phyloP scores from a whole-genome alignment of 2,329 filamentous ascomycete genomes.

The Madurella fahalii region DNA sequence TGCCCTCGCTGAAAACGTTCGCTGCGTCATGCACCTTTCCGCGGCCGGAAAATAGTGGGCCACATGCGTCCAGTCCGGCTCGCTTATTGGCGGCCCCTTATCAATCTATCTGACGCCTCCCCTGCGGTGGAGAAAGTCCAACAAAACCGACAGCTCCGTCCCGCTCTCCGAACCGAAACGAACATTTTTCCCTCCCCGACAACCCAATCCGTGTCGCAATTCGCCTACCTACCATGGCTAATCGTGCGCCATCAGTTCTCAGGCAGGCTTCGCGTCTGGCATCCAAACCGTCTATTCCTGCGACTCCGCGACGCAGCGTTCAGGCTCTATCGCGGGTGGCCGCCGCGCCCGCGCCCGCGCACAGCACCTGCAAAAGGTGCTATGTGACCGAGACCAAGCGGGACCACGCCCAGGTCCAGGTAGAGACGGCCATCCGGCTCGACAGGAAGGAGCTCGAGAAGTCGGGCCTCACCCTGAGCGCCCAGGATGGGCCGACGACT shows the following conservation, averaged over 20 bases:
- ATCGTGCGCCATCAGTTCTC: slow-evolving; percentile 62
- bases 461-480: slow-evolving; percentile 53
- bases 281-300: slow-evolving; percentile 38
- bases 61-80: not conserved
- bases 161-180: slow-evolving; percentile 6
- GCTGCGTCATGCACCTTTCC: slow-evolving; percentile 12
- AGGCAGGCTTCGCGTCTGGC: slow-evolving; percentile 68
- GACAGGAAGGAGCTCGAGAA: slow-evolving; percentile 79
- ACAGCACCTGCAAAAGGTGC: slow-evolving; percentile 41
- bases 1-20: slow-evolving; percentile 1
- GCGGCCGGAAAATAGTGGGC: slow-evolving; percentile 14
- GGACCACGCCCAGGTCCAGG: slow-evolving; percentile 73
- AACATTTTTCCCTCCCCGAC: slow-evolving; percentile 13
- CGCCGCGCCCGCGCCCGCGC: slow-evolving; percentile 26
- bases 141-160: slow-evolving; percentile 21
- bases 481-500: slow-evolving; percentile 52
- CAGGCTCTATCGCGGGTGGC: slow-evolving; percentile 33
- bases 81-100: slow-evolving; percentile 2
- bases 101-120: not conserved
- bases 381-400: slow-evolving; percentile 85
- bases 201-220: not conserved
- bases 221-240: slow-evolving; percentile 50
- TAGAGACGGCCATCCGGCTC: slow-evolving; percentile 79
- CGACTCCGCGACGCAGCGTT: slow-evolving; percentile 33
- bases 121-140: not conserved